Evolutionary conservation across 2,329 filamentous ascomycete species (phyloP).

Genomic region (Domatiomyces catenatus): DNA sequence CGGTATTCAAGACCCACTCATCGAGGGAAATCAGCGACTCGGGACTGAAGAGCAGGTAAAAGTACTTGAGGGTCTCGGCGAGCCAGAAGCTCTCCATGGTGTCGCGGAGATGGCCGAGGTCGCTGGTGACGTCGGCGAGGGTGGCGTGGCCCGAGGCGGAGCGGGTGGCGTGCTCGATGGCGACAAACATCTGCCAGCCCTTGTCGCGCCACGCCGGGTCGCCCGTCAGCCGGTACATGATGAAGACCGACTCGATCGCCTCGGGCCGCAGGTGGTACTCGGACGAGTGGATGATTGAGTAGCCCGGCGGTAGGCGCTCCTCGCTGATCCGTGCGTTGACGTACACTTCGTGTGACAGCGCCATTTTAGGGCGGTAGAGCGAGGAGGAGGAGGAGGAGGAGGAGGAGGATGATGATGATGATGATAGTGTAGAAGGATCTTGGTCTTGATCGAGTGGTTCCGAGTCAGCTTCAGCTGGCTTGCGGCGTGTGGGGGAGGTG

Average conservation of each 20-base stretch:
- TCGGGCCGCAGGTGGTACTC: slow-evolving; percentile 43
- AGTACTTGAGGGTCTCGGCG: slow-evolving; percentile 34
- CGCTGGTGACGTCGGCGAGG: slow-evolving; percentile 48
- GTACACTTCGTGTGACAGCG: slow-evolving; percentile 27
- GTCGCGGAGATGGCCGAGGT: slow-evolving; percentile 33
- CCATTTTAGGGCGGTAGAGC: slow-evolving; percentile 13
- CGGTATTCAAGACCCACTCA: slow-evolving; percentile 32
- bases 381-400: slow-evolving; percentile 4
- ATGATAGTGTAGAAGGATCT: too few relatives aligned
- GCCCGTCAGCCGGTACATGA: slow-evolving; percentile 60
- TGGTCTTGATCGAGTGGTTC: too few relatives aligned
- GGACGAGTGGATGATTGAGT: slow-evolving; percentile 24
- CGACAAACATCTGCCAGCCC: slow-evolving; percentile 60
- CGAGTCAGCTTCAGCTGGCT: too few relatives aligned
- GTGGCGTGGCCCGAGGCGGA: slow-evolving; percentile 50
- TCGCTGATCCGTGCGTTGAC: slow-evolving; percentile 26
- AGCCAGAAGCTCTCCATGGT: slow-evolving; percentile 67
- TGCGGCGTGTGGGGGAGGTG: not conserved
- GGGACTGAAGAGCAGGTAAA: slow-evolving; percentile 33
- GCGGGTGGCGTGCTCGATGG: slow-evolving; percentile 45
- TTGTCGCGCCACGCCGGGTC: slow-evolving; percentile 49
- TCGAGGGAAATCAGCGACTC: slow-evolving; percentile 29
- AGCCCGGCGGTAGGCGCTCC: slow-evolving; percentile 29
- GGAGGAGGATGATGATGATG: not conserved
- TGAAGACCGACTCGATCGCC: slow-evolving; percentile 66